Evolutionary conservation across 2,329 filamentous ascomycete genomes (phyloP).

Genomic region (Sporothrix euskadiensis): DNA sequence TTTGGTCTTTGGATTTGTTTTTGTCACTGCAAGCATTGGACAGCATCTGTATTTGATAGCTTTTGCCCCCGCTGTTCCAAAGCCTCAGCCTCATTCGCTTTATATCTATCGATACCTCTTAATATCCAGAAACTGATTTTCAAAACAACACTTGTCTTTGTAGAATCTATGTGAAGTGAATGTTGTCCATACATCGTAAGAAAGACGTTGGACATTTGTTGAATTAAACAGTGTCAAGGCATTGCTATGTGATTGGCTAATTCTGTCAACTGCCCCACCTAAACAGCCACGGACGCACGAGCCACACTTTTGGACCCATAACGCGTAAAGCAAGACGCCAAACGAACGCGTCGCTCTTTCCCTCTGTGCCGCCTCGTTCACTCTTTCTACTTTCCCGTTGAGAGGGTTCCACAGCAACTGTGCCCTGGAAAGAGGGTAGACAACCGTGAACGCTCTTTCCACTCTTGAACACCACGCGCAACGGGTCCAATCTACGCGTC

Average conservation of each 20-base stretch:
- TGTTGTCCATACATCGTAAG: background rate
- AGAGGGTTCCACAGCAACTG: slow-evolving; percentile 16
- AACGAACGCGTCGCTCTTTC: slow-evolving; percentile 26
- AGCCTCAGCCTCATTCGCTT: background rate
- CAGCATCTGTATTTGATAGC: slow-evolving; percentile 15
- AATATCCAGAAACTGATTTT: background rate
- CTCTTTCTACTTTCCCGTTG: background rate
- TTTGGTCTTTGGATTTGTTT: background rate
- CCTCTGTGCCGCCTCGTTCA: background rate
- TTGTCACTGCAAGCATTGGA: background rate
- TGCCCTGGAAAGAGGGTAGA: background rate
- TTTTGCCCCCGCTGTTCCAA: slow-evolving; percentile 1
- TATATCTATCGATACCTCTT: slow-evolving; percentile 8
- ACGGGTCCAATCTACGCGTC: slow-evolving; percentile 33
- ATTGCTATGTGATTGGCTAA: background rate
- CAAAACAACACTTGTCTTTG: background rate
- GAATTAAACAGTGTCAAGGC: background rate
- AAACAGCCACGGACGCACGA: slow-evolving; percentile 5
- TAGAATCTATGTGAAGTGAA: no score
- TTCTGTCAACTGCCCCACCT: background rate
- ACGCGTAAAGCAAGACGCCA: slow-evolving; percentile 26
- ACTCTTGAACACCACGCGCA: slow-evolving; percentile 20
- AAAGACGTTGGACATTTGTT: background rate
- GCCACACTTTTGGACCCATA: slow-evolving; percentile 16
- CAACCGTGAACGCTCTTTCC: slow-evolving; percentile 3